phyloP scores from a whole-genome alignment of 2,329 filamentous ascomycete species.

The Phoma herbarum region DNA sequence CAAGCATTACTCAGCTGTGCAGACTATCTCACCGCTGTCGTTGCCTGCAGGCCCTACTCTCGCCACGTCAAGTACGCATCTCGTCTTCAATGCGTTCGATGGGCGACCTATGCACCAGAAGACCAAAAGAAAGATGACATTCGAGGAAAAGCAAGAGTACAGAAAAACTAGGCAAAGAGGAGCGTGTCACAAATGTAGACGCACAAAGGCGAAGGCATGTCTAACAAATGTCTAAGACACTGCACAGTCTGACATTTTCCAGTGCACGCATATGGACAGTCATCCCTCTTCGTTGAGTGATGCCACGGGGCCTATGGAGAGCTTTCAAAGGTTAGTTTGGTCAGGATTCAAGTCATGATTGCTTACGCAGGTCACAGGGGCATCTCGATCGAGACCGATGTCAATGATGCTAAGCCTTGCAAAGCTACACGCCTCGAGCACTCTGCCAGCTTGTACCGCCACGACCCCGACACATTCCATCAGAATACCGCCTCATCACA shows the following conservation, averaged over 20 bases:
- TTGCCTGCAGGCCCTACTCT: neutral
- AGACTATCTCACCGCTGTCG: neutral
- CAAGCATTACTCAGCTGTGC: neutral
- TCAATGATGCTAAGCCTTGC: neutral
- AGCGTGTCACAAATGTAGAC: conserved; percentile 39
- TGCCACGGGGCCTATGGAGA: neutral
- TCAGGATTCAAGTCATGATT: neutral
- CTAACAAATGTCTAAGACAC: no score
- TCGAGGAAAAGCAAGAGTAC: conserved; percentile 35
- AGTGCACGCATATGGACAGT: conserved; percentile 25
- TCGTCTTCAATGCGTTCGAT: conserved; percentile 39
- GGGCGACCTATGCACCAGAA: conserved; percentile 32
- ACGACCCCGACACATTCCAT: neutral
- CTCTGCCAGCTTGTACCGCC: neutral
- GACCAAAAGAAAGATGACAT: conserved; percentile 41
- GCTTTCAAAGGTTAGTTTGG: neutral
- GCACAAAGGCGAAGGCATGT: conserved; percentile 39
- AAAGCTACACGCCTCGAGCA: neutral
- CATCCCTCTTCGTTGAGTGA: neutral
- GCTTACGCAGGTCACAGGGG: neutral
- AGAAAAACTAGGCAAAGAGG: conserved; percentile 39
- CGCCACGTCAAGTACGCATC: conserved; percentile 22
- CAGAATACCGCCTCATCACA: neutral
- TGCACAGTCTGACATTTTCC: conserved; percentile 1
- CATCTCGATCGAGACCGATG: neutral